Percentiles rank a stretch among this genome's conserved stretches.
Conservation (phyloP, 73 alveolate genomes). For the Paramecium caudatum region DNA sequence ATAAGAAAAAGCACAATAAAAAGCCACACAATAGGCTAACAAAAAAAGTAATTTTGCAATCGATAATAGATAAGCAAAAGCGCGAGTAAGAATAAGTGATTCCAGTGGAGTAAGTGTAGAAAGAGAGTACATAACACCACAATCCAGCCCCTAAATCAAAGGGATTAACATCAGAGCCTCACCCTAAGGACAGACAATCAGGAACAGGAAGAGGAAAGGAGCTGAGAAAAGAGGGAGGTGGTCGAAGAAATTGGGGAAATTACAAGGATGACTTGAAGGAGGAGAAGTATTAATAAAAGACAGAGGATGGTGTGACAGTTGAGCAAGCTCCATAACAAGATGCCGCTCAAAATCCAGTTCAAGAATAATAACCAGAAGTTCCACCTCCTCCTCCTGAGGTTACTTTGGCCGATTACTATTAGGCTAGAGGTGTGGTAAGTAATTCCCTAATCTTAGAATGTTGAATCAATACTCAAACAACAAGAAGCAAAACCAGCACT, state of each 20-base stretch:
- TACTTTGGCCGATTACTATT: conserved; percentile 29
- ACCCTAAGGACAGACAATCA: conserved; percentile 79
- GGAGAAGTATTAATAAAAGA: conserved; percentile 44
- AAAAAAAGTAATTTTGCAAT: too few relatives aligned
- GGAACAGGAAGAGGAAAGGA: conserved; percentile 82
- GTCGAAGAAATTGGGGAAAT: conserved; percentile 77
- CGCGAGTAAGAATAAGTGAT: conserved; percentile 54
- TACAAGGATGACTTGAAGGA: conserved; percentile 54
- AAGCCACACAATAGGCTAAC: neutral
- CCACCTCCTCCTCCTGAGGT: conserved; percentile 34
- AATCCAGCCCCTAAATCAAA: neutral
- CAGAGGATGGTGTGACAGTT: neutral
- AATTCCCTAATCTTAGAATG: neutral
- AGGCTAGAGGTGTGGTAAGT: conserved; percentile 13
- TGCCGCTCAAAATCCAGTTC: neutral
- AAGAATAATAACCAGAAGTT: neutral
- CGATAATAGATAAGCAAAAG: conserved; percentile 1
- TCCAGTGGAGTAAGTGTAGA: conserved; percentile 19
- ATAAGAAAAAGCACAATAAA: neutral
- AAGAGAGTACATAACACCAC: conserved; percentile 54
- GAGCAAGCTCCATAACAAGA: neutral
- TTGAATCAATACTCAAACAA: neutral
- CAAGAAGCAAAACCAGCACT: neutral
- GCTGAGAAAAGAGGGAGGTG: conserved; percentile 75
- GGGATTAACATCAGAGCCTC: conserved; percentile 68